Base-by-base conservation (phyloP, 1,284 basidiomycete genomes). In the Austroboletus novae-zelandiae region DNA sequence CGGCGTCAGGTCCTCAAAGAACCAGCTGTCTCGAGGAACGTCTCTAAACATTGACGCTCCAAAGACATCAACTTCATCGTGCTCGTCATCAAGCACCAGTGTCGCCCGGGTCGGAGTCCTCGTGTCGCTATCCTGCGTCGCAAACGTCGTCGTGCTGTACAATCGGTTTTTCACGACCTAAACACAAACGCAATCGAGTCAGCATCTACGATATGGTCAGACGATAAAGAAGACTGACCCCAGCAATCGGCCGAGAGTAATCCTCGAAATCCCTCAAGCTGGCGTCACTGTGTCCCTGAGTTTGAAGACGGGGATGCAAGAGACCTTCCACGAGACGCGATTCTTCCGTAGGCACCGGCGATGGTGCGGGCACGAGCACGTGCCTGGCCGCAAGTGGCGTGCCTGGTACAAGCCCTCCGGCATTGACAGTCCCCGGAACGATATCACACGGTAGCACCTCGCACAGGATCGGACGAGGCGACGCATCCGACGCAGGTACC, bases 201-300 rank as follows among this genome's bases (percentile, higher is more conserved):
- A 52, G 53, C 9, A 35, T 42, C 11, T 1, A 17, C n/a, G 5
- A 2, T 4, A n/a, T 27, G 30, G 39, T 27, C 45, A 17, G 10
- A 39, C 7, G 8, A 47, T 14, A 43, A 36, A 36, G 15, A 15
- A 1, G 25, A 48, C 74, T 64, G 15, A 75, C 74, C 37, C 69
- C 74, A 32, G 66, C 69, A 23, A 75, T 75, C 2, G 74, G 74
- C 44, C 74, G 62, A 9, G 74, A 74, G 48, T 75, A 75, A 46
- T 75, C 74, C 54, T 73, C 66, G 45, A 76, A 72, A 53, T 76
- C 74, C 48, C 66, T 57, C 52, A 75, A 59, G 53, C 74, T 76
- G 18, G 67, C 62, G 14, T 63, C 59, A 40, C 74, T 74, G 47
- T 47, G 49, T 45, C 69, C 71, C 13, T 66, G 67, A 0, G 51